A percentile compares a stretch with the other conserved stretches of the same genome.
These are phyloP conservation scores for Saccharomycopsis schoenii DNA, from an alignment of 805 yeast genomes.

Conservation along the genomic window DNA sequence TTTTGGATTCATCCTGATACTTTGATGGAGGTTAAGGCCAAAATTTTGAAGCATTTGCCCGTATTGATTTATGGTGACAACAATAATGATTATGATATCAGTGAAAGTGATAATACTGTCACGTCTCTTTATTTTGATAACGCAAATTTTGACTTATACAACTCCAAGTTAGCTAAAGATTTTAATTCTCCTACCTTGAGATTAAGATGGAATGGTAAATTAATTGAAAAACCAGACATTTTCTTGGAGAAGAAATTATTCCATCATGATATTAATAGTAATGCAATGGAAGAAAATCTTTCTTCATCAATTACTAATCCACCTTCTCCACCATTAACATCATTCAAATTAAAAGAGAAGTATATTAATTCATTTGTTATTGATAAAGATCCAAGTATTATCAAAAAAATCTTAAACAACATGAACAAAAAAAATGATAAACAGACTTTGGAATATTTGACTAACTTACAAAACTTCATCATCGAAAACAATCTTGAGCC, in stretches of 20 bases:
- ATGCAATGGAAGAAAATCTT: conserved; percentile 17
- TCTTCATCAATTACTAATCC: not conserved
- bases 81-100: conserved; percentile 37
- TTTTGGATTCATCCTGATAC: conserved; percentile 98
- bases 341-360: conserved; percentile 65
- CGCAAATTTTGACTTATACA: conserved; percentile 71
- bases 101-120: conserved; percentile 62
- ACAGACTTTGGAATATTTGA: conserved; percentile 43
- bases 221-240: conserved; percentile 67
- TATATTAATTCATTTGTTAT: conserved; percentile 61
- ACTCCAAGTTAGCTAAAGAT: conserved; percentile 66
- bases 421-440: conserved; percentile 53
- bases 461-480: conserved; percentile 54
- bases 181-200: conserved; percentile 67
- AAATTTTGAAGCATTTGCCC: conserved; percentile 86
- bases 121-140: conserved; percentile 86
- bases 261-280: conserved; percentile 28
- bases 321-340: conserved; percentile 40
- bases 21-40: conserved; percentile 95
- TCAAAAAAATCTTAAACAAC: conserved; percentile 43
- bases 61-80: conserved; percentile 63
- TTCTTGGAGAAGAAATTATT: conserved; percentile 71
- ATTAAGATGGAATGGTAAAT: conserved; percentile 83
- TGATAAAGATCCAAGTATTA: conserved; percentile 34
- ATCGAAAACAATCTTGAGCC: conserved; percentile 66